Conservation (phyloP, 495 filamentous ascomycete species). For the Sphaerosporella brunnea region DNA sequence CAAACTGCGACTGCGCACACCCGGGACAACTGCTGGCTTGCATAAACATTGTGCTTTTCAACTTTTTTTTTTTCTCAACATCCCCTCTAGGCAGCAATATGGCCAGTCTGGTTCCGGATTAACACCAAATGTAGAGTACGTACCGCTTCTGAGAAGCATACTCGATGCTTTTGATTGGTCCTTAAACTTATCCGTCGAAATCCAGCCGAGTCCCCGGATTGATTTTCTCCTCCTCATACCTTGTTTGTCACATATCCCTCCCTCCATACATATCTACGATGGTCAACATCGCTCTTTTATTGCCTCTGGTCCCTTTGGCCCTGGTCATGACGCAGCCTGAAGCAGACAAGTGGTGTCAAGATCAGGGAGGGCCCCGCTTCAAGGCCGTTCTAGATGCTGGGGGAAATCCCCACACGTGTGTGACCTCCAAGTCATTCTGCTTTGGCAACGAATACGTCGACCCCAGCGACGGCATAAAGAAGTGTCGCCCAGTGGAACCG, state of each 20-base stretch:
- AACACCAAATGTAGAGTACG: too few relatives aligned
- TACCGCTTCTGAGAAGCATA: too few relatives aligned
- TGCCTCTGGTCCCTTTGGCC: neutral
- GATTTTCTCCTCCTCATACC: neutral
- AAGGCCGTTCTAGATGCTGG: neutral
- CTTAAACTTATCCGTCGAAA: too few relatives aligned
- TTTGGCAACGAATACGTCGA: neutral
- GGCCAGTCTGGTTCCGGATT: too few relatives aligned
- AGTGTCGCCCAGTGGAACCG: neutral
- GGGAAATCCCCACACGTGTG: neutral
- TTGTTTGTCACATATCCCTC: neutral
- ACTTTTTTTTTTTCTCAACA: too few relatives aligned
- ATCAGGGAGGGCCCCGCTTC: neutral
- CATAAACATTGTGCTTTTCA: too few relatives aligned
- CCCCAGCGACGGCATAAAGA: neutral
- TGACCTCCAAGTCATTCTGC: neutral
- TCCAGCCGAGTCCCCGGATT: too few relatives aligned
- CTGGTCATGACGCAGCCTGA: neutral
- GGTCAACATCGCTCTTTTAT: neutral
- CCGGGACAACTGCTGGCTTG: too few relatives aligned
- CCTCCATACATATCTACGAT: neutral
- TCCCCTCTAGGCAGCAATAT: too few relatives aligned
- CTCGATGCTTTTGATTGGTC: too few relatives aligned
- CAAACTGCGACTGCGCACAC: too few relatives aligned
- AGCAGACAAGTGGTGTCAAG: neutral